Conservation (phyloP, 345 rosid species). For the Hibiscus tridactylites region DNA sequence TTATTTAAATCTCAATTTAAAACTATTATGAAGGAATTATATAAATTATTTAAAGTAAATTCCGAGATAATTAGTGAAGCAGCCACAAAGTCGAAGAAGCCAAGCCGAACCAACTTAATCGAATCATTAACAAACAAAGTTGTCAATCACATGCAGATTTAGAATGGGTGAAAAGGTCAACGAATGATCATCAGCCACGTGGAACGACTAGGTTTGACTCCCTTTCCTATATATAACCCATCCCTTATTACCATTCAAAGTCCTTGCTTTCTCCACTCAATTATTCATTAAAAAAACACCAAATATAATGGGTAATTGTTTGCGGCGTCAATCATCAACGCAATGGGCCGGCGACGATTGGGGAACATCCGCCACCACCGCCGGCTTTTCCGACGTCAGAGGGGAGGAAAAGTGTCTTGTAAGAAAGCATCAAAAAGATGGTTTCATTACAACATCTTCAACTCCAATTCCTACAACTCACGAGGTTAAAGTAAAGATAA, state of each 20-base stretch:
- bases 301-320: constrained; percentile 42
- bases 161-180: constrained; percentile 18
- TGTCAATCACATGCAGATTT: not conserved
- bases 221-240: constrained; percentile 7
- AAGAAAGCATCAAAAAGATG: not conserved
- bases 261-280: not conserved
- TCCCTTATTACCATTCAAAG: not conserved
- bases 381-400: not conserved
- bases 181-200: constrained; percentile 30
- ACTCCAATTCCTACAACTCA: not conserved
- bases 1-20: too few species aligned
- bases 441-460: not conserved
- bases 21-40: too few species aligned
- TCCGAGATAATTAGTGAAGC: too few species aligned
- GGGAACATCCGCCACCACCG: constrained; percentile 7
- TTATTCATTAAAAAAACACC: not conserved
- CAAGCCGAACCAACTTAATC: not conserved
- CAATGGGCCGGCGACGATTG: constrained; percentile 55
- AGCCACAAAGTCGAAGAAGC: not conserved
- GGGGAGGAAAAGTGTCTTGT: constrained; percentile 5
- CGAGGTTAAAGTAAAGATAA: constrained; percentile 47
- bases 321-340: constrained; percentile 26
- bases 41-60: too few species aligned
- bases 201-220: constrained; percentile 34
- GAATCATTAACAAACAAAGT: not conserved